Evolutionary conservation across 805 yeast species (phyloP).

Genomic region (Naumovozyma castellii): DNA sequence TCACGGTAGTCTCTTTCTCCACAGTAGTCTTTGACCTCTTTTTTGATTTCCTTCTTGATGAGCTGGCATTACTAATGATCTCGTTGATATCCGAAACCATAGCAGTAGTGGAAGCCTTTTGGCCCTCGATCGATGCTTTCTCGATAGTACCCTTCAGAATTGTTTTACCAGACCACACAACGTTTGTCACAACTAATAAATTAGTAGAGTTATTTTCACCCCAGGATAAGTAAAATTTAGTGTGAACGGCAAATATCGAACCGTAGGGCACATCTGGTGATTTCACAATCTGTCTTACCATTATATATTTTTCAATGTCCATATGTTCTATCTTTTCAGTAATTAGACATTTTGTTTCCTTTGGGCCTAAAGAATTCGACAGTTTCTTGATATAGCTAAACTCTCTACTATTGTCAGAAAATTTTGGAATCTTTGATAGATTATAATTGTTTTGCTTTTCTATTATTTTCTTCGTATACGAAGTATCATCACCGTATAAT

Average conservation of each 20-base stretch:
- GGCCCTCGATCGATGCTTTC: conserved; percentile 68
- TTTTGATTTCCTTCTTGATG: conserved; percentile 3
- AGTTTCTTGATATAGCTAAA: conserved; percentile 53
- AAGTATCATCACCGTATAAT: conserved; percentile 54
- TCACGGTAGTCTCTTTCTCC: background rate
- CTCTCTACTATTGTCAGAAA: conserved; percentile 34
- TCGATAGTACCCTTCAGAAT: conserved; percentile 72
- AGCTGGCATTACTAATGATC: conserved; percentile 21
- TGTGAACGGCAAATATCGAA: conserved; percentile 50
- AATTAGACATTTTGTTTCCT: conserved; percentile 56
- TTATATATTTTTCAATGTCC: conserved; percentile 36
- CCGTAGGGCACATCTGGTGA: conserved; percentile 79
- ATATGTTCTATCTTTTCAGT: conserved; percentile 44
- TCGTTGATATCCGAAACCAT: conserved; percentile 36
- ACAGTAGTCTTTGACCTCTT: conserved; percentile 4
- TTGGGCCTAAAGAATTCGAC: conserved; percentile 59
- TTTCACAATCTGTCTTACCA: conserved; percentile 43
- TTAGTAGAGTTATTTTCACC: conserved; percentile 47
- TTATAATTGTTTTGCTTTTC: conserved; percentile 54
- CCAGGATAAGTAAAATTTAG: conserved; percentile 59
- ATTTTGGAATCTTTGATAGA: conserved; percentile 42
- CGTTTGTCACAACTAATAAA: conserved; percentile 46
- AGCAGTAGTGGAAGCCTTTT: conserved; percentile 44
- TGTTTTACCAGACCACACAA: conserved; percentile 66
- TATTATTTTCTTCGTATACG: conserved; percentile 39